Evolutionary conservation across 2,329 filamentous ascomycete species (phyloP).

Genomic region (Xylaria sp.): DNA sequence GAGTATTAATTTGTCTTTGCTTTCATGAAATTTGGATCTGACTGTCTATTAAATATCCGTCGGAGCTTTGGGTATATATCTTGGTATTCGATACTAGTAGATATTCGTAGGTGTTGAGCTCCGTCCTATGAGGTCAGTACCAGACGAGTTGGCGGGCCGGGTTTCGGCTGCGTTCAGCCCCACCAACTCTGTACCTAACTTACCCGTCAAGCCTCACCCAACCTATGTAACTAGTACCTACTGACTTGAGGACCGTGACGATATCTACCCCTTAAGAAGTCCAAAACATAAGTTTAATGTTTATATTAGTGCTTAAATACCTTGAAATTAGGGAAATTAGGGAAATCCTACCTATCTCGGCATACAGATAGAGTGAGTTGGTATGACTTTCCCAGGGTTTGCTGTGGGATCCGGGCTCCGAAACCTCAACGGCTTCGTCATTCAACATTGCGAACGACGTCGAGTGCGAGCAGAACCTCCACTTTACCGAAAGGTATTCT

Average conservation of each 20-base stretch:
- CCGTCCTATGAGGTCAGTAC: slow-evolving; percentile 27
- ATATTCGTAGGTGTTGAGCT: background rate
- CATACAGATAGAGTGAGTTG: too few species aligned
- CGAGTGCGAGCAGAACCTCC: background rate
- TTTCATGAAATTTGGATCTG: too few species aligned
- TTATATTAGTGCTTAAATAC: too few species aligned
- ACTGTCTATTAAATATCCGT: too few species aligned
- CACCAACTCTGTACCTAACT: background rate
- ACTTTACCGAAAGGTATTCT: background rate
- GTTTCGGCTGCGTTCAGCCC: slow-evolving; percentile 6
- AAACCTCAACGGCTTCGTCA: background rate
- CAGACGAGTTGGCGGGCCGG: slow-evolving; percentile 13
- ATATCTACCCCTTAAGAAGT: too few species aligned
- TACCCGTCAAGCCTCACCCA: background rate
- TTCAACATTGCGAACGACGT: background rate
- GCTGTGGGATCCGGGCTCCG: background rate
- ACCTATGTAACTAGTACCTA: too few species aligned
- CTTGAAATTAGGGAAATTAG: too few species aligned
- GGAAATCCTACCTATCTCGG: too few species aligned
- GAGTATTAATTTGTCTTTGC: background rate
- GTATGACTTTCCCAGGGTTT: too few species aligned
- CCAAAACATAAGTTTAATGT: too few species aligned
- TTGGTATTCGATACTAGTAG: background rate
- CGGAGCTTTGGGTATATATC: background rate
- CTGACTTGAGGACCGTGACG: too few species aligned